A percentile compares a stretch with the other conserved stretches of the same genome.
Conservation (phyloP, 805 yeast genomes). For the Komagataella phaffii region DNA sequence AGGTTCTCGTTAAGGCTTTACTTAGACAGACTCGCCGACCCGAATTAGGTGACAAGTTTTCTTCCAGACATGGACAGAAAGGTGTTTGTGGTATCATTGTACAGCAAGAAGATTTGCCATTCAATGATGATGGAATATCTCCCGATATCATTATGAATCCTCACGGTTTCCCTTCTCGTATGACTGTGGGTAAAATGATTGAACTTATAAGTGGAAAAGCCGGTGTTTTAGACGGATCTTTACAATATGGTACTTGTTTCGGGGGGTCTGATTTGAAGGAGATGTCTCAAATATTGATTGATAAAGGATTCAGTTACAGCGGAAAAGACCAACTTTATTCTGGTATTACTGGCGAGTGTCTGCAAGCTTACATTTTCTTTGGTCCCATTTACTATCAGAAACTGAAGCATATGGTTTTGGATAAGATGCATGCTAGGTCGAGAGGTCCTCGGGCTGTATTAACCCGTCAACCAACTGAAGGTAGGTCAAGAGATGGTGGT, state of each 20-base stretch:
- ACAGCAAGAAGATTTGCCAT: slow-evolving; percentile 93
- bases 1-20: slow-evolving; percentile 83
- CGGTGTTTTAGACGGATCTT: slow-evolving; percentile 82
- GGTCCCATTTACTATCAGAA: slow-evolving; percentile 98
- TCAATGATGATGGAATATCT: slow-evolving; percentile 78
- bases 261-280: slow-evolving; percentile 96
- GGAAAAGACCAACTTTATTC: slow-evolving; percentile 97
- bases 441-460: slow-evolving; percentile 97
- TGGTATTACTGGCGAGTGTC: slow-evolving; percentile 94
- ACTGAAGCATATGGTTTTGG: slow-evolving; percentile 96
- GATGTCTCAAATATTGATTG: slow-evolving; percentile 82
- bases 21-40: slow-evolving; percentile 95
- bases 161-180: slow-evolving; percentile 99
- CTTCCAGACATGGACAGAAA: slow-evolving; percentile 96
- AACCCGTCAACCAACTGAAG: slow-evolving; percentile 97
- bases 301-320: slow-evolving; percentile 84
- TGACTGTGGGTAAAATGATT: slow-evolving; percentile 99
- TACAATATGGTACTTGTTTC: slow-evolving; percentile 96
- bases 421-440: slow-evolving; percentile 99
- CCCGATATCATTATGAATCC: slow-evolving; percentile 99
- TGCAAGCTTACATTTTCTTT: slow-evolving; percentile 95
- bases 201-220: slow-evolving; percentile 95
- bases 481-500: slow-evolving; percentile 98
- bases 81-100: slow-evolving; percentile 99
- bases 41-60: slow-evolving; percentile 93